phyloP scores from a whole-genome alignment of 2,329 filamentous ascomycete genomes.

The Calycina herbarum region DNA sequence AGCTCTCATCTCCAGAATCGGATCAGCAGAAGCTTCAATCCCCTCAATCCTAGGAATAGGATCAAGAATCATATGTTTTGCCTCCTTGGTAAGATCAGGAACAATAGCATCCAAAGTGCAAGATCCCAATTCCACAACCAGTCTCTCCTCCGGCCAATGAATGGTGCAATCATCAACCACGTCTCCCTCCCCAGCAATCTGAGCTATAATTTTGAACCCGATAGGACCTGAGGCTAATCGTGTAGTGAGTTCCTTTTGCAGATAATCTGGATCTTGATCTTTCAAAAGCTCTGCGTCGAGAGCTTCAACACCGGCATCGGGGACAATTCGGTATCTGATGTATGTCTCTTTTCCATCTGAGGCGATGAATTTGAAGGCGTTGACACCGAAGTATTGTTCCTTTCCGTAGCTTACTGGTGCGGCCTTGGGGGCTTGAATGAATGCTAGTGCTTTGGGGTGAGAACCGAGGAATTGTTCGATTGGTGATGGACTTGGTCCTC shows the following conservation, averaged over 20 bases:
- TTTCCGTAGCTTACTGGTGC: slow-evolving; percentile 49
- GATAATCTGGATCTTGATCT: slow-evolving; percentile 44
- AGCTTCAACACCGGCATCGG: slow-evolving; percentile 44
- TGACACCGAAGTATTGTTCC: slow-evolving; percentile 50
- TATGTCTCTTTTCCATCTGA: slow-evolving; percentile 44
- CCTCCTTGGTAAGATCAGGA: slow-evolving; percentile 43
- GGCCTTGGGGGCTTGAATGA: slow-evolving; percentile 51
- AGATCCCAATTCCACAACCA: slow-evolving; percentile 51
- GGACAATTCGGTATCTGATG: slow-evolving; percentile 51
- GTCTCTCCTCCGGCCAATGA: slow-evolving; percentile 53
- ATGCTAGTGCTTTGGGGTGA: slow-evolving; percentile 49
- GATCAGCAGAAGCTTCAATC: slow-evolving; percentile 53
- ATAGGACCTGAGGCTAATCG: slow-evolving; percentile 41
- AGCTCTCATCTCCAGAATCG: slow-evolving; percentile 55
- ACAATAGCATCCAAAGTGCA: slow-evolving; percentile 46
- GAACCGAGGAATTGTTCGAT: slow-evolving; percentile 45
- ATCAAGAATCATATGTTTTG: slow-evolving; percentile 58
- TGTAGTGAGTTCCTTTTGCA: slow-evolving; percentile 49
- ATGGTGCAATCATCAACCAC: slow-evolving; percentile 48
- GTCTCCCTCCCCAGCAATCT: slow-evolving; percentile 51
- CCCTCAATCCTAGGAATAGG: slow-evolving; percentile 56
- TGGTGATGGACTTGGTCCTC: slow-evolving; percentile 29
- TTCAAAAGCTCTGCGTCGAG: slow-evolving; percentile 43
- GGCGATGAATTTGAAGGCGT: slow-evolving; percentile 49
- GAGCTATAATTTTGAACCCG: slow-evolving; percentile 49